Conservation (phyloP, 176 grass and related monocot genomes). For the Typha latifolia region DNA sequence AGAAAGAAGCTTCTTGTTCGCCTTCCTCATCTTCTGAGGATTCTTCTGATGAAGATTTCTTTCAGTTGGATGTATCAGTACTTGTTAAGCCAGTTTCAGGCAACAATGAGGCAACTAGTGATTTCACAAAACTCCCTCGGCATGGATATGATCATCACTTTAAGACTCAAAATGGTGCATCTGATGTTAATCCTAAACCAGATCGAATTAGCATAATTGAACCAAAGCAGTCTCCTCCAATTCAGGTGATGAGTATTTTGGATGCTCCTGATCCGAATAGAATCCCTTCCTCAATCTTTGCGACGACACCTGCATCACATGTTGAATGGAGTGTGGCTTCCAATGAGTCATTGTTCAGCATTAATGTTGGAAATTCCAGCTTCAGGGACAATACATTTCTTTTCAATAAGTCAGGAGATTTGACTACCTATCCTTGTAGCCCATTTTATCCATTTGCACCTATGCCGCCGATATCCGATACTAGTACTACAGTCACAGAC, state of each 20-base stretch:
- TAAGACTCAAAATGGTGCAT: not conserved
- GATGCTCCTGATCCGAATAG: constrained; percentile 42
- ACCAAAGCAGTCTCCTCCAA: constrained; percentile 16
- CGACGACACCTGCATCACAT: constrained; percentile 25
- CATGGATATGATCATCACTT: not conserved
- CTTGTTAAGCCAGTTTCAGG: constrained; percentile 7
- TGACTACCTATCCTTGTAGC: constrained; percentile 1
- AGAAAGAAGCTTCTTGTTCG: constrained; percentile 5
- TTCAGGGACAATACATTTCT: constrained; percentile 41
- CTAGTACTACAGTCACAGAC: constrained; percentile 1
- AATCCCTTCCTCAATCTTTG: constrained; percentile 51
- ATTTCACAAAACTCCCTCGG: constrained; percentile 2
- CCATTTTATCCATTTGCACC: constrained; percentile 29
- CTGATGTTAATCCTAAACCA: not conserved
- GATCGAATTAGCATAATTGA: not conserved
- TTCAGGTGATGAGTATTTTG: constrained; percentile 30
- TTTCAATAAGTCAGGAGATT: constrained; percentile 31
- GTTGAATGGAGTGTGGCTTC: constrained; percentile 66
- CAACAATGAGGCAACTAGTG: not conserved
- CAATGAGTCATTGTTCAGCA: constrained; percentile 83
- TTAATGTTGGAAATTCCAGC: constrained; percentile 46
- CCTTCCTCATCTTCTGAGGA: constrained; percentile 30
- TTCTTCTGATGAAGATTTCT: constrained; percentile 40
- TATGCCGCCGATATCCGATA: constrained; percentile 12
- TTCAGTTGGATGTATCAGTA: constrained; percentile 29